phyloP scores from a whole-genome alignment of 768 basidiomycete genomes.

The Collybia sp. region DNA sequence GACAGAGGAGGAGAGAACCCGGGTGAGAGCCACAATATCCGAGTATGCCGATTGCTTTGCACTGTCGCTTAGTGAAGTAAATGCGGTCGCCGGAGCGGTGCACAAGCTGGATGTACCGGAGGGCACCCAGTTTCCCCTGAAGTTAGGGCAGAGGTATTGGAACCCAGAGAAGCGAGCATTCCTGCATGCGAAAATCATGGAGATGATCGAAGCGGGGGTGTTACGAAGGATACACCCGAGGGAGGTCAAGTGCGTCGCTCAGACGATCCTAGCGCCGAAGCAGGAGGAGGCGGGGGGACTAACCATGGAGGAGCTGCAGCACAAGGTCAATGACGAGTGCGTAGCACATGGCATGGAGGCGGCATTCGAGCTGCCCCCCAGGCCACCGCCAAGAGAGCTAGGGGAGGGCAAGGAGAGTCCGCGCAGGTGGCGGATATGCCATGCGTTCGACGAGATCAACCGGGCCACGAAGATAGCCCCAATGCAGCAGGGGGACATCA shows the following conservation, averaged over 20 bases:
- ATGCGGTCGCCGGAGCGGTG: conserved; percentile 13
- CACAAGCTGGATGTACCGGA: conserved; percentile 29
- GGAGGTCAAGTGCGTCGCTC: conserved; percentile 26
- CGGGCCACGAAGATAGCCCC: conserved; percentile 17
- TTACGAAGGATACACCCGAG: conserved; percentile 19
- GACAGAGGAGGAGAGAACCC: background rate
- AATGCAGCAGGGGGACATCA: conserved; percentile 29
- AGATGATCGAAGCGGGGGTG: conserved; percentile 28
- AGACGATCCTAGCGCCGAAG: conserved; percentile 30
- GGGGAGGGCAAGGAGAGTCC: background rate
- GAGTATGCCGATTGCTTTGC: conserved; percentile 32
- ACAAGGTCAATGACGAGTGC: conserved; percentile 28
- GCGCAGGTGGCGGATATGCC: conserved; percentile 29
- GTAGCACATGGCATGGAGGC: conserved; percentile 13
- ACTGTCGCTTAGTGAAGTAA: conserved; percentile 24
- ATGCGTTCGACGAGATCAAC: conserved; percentile 28
- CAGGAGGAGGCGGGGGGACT: conserved; percentile 22
- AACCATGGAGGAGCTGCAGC: conserved; percentile 24
- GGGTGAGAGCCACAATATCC: conserved; percentile 14
- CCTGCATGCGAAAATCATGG: conserved; percentile 22
- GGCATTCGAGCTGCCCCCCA: conserved; percentile 14
- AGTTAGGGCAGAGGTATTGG: conserved; percentile 19
- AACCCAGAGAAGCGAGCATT: conserved; percentile 24
- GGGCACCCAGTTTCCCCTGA: conserved; percentile 19
- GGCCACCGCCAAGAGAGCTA: background rate